phyloP scores from a whole-genome alignment of 2,329 filamentous ascomycete genomes.

The Aspergillus chevalieri region DNA sequence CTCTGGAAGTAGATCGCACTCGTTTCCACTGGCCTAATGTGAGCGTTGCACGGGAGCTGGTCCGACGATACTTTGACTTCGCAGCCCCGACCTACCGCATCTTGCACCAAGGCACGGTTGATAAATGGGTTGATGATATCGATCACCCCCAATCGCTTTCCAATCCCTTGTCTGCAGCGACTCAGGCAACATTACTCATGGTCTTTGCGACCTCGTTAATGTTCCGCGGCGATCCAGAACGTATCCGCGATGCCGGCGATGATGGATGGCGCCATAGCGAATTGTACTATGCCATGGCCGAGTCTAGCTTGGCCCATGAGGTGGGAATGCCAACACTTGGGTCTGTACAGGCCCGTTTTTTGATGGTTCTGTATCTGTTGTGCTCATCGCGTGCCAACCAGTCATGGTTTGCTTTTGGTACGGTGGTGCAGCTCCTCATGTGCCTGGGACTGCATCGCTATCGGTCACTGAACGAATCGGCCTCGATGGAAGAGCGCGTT shows the following conservation, averaged over 20 bases:
- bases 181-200: conserved; percentile 13
- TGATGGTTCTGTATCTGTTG: conserved; percentile 29
- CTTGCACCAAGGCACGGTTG: conserved; percentile 17
- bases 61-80: conserved; percentile 20
- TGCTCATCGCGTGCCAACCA: conserved; percentile 31
- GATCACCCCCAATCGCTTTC: conserved; percentile 3
- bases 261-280: conserved; percentile 15
- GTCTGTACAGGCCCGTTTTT: conserved; percentile 18
- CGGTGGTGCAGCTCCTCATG: conserved; percentile 30
- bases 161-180: conserved; percentile 1
- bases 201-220: conserved; percentile 15
- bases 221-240: conserved; percentile 8
- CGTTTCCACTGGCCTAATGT: conserved; percentile 15
- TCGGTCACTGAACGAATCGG: conserved; percentile 2
- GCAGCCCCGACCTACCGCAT: conserved; percentile 18
- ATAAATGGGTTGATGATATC: conserved; percentile 7
- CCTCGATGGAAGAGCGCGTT: conserved; percentile 6
- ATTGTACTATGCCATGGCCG: conserved; percentile 14
- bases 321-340: conserved; percentile 13
- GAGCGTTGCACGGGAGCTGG: conserved; percentile 6
- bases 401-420: conserved; percentile 34
- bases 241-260: conserved; percentile 9
- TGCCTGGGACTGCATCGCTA: conserved; percentile 31
- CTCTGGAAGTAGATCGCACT: conserved; percentile 1
- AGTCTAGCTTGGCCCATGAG: conserved; percentile 11